phyloP scores from a whole-genome alignment of 2,329 filamentous ascomycete genomes.

The Exophiala sp. region DNA sequence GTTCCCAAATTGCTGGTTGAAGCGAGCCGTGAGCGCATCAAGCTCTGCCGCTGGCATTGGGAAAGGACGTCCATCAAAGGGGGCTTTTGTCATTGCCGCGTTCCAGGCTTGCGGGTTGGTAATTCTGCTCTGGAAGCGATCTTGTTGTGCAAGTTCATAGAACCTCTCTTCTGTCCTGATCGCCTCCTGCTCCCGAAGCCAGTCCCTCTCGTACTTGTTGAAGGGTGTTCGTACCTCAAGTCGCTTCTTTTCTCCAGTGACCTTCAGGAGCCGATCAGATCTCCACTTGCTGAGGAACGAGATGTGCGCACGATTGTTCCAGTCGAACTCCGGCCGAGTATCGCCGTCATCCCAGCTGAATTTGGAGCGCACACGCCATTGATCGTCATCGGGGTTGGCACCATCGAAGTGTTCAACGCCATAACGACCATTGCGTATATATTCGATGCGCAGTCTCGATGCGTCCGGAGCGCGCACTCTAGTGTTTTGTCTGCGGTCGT shows the following conservation, averaged over 20 bases:
- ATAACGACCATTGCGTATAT: conserved; percentile 13
- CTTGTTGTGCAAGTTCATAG: neutral
- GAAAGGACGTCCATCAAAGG: conserved; percentile 1
- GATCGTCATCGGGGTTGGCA: neutral
- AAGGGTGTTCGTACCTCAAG: neutral
- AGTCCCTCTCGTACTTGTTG: conserved; percentile 31
- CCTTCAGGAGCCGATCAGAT: neutral
- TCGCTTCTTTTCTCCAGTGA: neutral
- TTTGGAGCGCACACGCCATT: neutral
- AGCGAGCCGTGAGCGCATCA: neutral
- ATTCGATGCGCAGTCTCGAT: conserved; percentile 15
- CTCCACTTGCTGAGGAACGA: conserved; percentile 14
- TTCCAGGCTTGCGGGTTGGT: neutral
- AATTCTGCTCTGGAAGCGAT: neutral
- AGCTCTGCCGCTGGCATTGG: neutral
- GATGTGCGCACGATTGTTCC: conserved; percentile 10
- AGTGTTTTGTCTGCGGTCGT: neutral
- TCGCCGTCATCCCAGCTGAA: neutral
- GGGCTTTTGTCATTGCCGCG: neutral
- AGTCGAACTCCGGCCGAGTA: conserved; percentile 15
- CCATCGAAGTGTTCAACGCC: neutral
- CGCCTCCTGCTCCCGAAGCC: conserved; percentile 9
- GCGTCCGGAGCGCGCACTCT: neutral
- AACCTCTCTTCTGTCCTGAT: conserved; percentile 10
- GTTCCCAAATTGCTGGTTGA: conserved; percentile 14